Evolutionary conservation across 768 basidiomycete genomes (phyloP), one percentile per base, ranked within the genome.

Genomic region (Leccinum pellstonianum): DNA sequence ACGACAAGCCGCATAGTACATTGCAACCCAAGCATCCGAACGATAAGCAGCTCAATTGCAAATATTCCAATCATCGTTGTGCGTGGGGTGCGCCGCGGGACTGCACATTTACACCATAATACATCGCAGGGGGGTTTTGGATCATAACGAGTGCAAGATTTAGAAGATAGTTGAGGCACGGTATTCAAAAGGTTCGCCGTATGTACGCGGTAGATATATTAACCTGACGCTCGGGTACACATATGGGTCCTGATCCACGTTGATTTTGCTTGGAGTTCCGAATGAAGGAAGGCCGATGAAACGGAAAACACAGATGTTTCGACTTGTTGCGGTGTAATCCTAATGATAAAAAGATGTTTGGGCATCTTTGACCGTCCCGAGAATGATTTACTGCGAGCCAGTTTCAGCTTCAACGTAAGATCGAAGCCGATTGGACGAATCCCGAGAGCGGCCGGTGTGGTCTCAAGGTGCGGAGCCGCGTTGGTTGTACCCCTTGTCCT

Each of bases 331-430:
- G 2, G 49, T 51, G 49, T 27, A 10, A 51, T 51, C 27, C 49
- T 17, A 29, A 10, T 11, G 49, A 50, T 25, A 21, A 25, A 17
- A 25, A 48, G 21, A 14, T 12, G 12, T 14, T 48, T 23, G 49
- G 49, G 49, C 49, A 10, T 14, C 27, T 51, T 29, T n/a, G 15
- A 17, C 49, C 27, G 49, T 51, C 49, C 25, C 49, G 27, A 29
- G 49, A 25, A 50, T 46, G 48, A 50, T 27, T 25, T 50, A 50
- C 49, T 50, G 25, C 27, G 27, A n/a, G 17, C 17, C n/a, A 9
- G 49, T 51, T 51, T 51, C 49, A 51, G 8, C 49, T 27, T 29
- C 49, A 51, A 51, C 49, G 49, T 51, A 51, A 51, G 49, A 51
- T 51, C 49, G 27, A 50, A 50, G 49, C 17, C 17, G 17, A n/a